Evolutionary conservation across 768 basidiomycete species (phyloP), one percentile per base, ranked within the genome.

Genomic region (Neoboletus subvelutipes): DNA sequence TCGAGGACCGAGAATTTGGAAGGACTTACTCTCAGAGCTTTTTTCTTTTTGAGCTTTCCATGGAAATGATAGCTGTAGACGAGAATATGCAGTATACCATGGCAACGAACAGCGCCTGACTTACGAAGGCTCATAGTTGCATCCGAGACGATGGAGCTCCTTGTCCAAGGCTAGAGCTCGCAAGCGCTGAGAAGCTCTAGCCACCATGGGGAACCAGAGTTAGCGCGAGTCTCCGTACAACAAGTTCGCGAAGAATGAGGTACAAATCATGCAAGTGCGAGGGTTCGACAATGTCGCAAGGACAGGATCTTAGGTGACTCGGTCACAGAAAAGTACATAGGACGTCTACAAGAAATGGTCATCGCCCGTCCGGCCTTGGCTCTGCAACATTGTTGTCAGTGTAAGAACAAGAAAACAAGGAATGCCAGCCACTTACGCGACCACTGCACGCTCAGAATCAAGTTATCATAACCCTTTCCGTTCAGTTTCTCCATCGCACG

Each of bases 401-500:
- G 52, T 20, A 15, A 15, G 9, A 26, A 17, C 34, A 49, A 12
- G 9, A 41, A 40, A 24, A 37, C 8, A 10, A 28, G 36, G 29
- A 33, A 28, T 13, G 4, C 11, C 55, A 39, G 24, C 31, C 26
- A 80, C 82, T 77, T 67, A 83, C 82, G 82, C 46, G 83, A 84
- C 84, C 85, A 87, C 63, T 82, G 80, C 48, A 85, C 80, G 59
- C 76, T 84, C 62, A 87, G 68, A 61, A 98, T 98, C 58, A 98
- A 76, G 69, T 92, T 95, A 72, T 95, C 93, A 66, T 96, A 98
- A 22, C 93, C 94, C 66, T 83, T 83, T 26, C 95, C 96, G 66
- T 98, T 81, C 62, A 94, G 86, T 74, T 94, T 96, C 66, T 91
- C 86, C 77, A 97, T 87, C 42, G 97, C 97, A 68, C 78, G 82